A percentile compares a stretch with the other conserved stretches of the same genome.
Conservation (phyloP, 2,329 filamentous ascomycete genomes). For the Aspergillus pseudonomiae region DNA sequence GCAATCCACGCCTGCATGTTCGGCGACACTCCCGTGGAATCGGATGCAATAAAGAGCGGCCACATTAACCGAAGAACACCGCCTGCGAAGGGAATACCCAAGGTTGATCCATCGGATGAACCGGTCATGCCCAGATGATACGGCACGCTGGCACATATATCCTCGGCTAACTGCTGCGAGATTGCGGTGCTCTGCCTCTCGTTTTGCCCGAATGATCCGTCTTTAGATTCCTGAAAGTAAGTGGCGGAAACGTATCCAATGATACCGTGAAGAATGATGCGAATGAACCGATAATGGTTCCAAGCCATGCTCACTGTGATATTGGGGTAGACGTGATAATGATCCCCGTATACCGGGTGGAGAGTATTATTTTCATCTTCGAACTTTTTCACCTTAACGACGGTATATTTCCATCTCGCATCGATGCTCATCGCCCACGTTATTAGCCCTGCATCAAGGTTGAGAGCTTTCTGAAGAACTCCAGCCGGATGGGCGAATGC, state of each 20-base stretch:
- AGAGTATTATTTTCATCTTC: background rate
- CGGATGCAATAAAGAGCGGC: slow-evolving; percentile 24
- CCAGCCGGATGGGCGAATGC: background rate
- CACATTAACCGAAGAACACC: slow-evolving; percentile 17
- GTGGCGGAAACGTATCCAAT: slow-evolving; percentile 6
- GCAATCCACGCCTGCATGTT: slow-evolving; percentile 3
- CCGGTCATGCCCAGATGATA: slow-evolving; percentile 14
- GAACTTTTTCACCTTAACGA: slow-evolving; percentile 5
- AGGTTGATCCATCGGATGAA: slow-evolving; percentile 1
- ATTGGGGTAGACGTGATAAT: slow-evolving; percentile 26
- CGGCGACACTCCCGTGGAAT: background rate
- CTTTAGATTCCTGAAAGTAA: background rate
- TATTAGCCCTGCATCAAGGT: slow-evolving; percentile 17
- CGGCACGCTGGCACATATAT: slow-evolving; percentile 24
- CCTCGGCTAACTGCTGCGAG: slow-evolving; percentile 15
- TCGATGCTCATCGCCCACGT: slow-evolving; percentile 19
- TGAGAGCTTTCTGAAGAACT: slow-evolving; percentile 13
- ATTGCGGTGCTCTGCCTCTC: slow-evolving; percentile 5
- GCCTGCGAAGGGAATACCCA: slow-evolving; percentile 9
- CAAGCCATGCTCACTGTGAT: slow-evolving; percentile 22
- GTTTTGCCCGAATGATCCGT: slow-evolving; percentile 1
- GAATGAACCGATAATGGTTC: slow-evolving; percentile 28
- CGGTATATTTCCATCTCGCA: slow-evolving; percentile 16
- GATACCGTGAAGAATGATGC: slow-evolving; percentile 22
- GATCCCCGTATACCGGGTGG: slow-evolving; percentile 12